These are phyloP conservation scores for Neckera pumila DNA, from an alignment of 225 moss, liverwort and hornwort genomes.

Conservation along the genomic window DNA sequence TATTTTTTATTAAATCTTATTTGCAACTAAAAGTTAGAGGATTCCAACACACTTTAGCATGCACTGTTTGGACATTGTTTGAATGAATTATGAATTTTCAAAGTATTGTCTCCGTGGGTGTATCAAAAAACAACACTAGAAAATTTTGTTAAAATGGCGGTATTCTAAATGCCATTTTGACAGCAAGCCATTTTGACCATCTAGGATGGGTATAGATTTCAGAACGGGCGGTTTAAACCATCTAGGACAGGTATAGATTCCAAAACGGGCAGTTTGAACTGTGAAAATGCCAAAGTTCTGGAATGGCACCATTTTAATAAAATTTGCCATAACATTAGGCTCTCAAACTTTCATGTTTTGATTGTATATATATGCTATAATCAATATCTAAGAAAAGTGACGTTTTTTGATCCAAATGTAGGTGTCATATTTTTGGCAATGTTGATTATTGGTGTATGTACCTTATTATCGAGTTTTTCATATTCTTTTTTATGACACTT, in stretches of 20 bases:
- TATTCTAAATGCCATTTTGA: too few species aligned
- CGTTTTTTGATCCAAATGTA: fast-evolving
- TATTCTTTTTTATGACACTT: not conserved
- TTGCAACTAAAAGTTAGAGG: not conserved
- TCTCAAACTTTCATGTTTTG: not conserved
- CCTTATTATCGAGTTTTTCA: not conserved
- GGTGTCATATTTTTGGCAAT: fast-evolving
- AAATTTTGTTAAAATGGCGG: too few species aligned
- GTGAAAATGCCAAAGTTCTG: too few species aligned
- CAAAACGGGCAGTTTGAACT: too few species aligned
- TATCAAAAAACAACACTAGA: too few species aligned
- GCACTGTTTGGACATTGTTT: not conserved
- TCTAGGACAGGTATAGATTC: too few species aligned
- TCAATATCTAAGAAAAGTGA: not conserved
- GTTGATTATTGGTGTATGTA: not conserved
- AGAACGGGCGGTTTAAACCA: too few species aligned
- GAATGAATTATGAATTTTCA: not conserved
- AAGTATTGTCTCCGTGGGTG: not conserved
- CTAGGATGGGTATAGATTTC: too few species aligned
- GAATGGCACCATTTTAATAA: too few species aligned
- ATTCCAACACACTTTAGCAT: not conserved
- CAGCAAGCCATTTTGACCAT: too few species aligned
- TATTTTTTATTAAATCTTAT: not conserved
- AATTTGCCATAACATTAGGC: too few species aligned
- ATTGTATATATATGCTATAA: not conserved